Conservation (phyloP, 2,329 filamentous ascomycete species). For the Aspergillus pseudonomiae region DNA sequence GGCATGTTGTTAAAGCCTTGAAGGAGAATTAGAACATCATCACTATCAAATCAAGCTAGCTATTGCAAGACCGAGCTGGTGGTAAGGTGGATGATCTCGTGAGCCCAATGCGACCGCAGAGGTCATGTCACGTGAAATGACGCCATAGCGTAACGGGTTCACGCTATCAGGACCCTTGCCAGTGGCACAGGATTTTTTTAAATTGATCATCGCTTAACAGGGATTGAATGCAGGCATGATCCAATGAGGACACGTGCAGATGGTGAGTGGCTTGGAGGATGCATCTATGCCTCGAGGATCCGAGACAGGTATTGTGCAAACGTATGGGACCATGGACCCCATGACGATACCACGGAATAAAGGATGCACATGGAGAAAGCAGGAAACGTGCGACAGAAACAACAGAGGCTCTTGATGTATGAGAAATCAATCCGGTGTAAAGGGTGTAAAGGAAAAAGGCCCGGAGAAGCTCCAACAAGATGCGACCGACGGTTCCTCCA, state of each 20-base stretch:
- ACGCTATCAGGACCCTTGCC: slow-evolving; percentile 26
- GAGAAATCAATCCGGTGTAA: too few relatives aligned
- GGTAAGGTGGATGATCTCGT: background rate
- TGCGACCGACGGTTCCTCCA: slow-evolving; percentile 5
- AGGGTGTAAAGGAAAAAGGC: background rate
- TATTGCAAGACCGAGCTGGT: background rate
- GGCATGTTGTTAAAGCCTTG: slow-evolving; percentile 39
- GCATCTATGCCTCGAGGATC: slow-evolving; percentile 13
- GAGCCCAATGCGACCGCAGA: background rate
- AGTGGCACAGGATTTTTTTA: slow-evolving; percentile 17
- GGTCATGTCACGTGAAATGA: slow-evolving; percentile 40
- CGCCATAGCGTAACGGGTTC: slow-evolving; percentile 32
- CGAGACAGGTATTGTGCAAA: background rate
- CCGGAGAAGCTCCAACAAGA: background rate
- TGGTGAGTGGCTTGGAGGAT: slow-evolving; percentile 12
- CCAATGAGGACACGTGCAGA: slow-evolving; percentile 21
- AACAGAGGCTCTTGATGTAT: background rate
- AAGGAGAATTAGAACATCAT: slow-evolving; percentile 10
- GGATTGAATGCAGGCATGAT: slow-evolving; percentile 11
- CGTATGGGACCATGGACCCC: background rate
- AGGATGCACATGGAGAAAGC: background rate
- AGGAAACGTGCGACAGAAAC: background rate
- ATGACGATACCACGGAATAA: background rate
- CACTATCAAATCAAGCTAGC: background rate
- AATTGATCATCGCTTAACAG: slow-evolving; percentile 18